phyloP scores from a whole-genome alignment of 805 yeast species.

The Metschnikowia sp. region DNA sequence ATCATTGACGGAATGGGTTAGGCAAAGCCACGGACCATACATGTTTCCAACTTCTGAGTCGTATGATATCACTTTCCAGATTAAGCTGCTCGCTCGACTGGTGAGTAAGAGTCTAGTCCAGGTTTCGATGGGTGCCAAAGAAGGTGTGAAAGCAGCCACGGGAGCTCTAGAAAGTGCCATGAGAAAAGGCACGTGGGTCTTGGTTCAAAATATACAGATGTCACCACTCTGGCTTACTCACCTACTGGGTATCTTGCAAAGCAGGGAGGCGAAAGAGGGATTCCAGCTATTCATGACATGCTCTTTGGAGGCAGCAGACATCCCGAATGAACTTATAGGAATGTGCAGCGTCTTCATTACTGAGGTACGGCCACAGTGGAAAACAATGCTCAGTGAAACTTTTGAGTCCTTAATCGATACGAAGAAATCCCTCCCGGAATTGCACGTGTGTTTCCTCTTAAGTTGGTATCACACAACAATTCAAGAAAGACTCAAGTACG shows the following conservation, averaged over 20 bases:
- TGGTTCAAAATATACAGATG: conserved; percentile 80
- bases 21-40: conserved; percentile 30
- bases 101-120: conserved; percentile 28
- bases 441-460: conserved; percentile 49
- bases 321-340: conserved; percentile 57
- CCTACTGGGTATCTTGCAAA: conserved; percentile 46
- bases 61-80: conserved; percentile 59
- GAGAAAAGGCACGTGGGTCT: conserved; percentile 60
- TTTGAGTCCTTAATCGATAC: conserved; percentile 18
- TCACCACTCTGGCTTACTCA: conserved; percentile 59
- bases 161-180: conserved; percentile 46
- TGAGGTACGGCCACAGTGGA: conserved; percentile 64
- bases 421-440: neutral
- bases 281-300: conserved; percentile 69
- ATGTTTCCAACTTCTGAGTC: conserved; percentile 59
- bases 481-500: conserved; percentile 54
- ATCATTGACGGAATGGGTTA: conserved; percentile 5
- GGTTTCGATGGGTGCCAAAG: conserved; percentile 74
- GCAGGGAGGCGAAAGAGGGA: conserved; percentile 19
- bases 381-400: conserved; percentile 41
- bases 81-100: conserved; percentile 43
- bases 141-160: conserved; percentile 57
- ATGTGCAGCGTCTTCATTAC: conserved; percentile 52
- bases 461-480: conserved; percentile 71
- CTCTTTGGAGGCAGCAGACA: conserved; percentile 35